Base-by-base conservation (phyloP, 2,329 filamentous ascomycete genomes). In the Alternaria metachromatica region DNA sequence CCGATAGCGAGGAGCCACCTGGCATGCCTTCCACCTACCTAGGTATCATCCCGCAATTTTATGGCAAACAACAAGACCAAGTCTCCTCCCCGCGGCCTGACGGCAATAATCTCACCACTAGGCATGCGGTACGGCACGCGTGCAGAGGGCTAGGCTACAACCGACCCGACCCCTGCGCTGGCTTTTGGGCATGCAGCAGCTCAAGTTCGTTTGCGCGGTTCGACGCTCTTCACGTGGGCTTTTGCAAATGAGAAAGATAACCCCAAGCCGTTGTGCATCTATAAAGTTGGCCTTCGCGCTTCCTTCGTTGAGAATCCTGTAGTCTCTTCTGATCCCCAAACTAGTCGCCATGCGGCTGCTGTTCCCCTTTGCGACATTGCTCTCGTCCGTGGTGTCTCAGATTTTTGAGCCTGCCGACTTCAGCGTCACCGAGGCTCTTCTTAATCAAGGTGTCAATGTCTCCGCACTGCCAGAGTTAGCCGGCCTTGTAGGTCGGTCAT, bases 361-460 rank as follows among this genome's bases (percentile, higher is more conserved):
- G 28, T 13, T 59, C 12, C 6, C 44, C 3, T 41, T 53, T 23
- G 26, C 30, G 21, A 8, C 18, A 6, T 44, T 48, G n/a, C 48
- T 21, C 6, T 53, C 21, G 25, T 18, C 46, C 11, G 55, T 28
- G 26, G 37, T 13, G 1, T 62, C 55, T 2, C 37, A 43, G 18
- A 3, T 9, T 6, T 65, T 65, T 21, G 66, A 67, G 44, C 44
- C 57, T 30, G 13, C 51, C 3, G 51, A 64, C n/a, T 67, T 68
- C 55, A 63, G 67, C 43, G 55, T 66, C 18, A 69, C 65, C 2
- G 60, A 66, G 6, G 65, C 67, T 21, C 65, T 72, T 5, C 21
- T 67, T 23, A 51, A 51, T 6, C 58, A 65, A 44, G 68, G 64
- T 11, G 45, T 64, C 46, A 55, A 72, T 53, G 53, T 66, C 20